These are phyloP conservation scores for Cercospora sp. DNA, from an alignment of 2,329 filamentous ascomycete genomes.

Conservation along the genomic window DNA sequence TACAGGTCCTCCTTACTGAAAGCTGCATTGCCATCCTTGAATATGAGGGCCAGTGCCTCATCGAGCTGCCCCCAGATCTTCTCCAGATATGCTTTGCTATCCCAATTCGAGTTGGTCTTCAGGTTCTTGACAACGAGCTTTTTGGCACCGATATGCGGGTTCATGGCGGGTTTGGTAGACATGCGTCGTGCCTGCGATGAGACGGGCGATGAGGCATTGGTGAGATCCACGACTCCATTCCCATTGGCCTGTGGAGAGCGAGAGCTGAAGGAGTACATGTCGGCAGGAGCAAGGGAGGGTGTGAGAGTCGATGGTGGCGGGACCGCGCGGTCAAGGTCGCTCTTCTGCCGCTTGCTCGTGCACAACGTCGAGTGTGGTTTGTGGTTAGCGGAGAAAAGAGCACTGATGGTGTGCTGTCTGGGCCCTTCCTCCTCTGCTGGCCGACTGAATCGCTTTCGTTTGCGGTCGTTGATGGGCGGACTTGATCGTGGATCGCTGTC, in stretches of 20 bases:
- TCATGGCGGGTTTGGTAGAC: constrained; percentile 52
- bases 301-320: constrained; percentile 26
- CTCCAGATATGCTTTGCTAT: constrained; percentile 75
- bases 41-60: constrained; percentile 70
- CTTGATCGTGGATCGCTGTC: constrained; percentile 30
- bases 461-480: constrained; percentile 9
- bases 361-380: constrained; percentile 23
- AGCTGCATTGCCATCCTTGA: constrained; percentile 59
- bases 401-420: constrained; percentile 47
- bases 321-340: constrained; percentile 25
- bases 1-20: constrained; percentile 86
- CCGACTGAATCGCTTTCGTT: constrained; percentile 10
- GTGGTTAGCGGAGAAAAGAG: constrained; percentile 44
- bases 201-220: constrained; percentile 40
- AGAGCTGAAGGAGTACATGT: constrained; percentile 57
- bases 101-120: constrained; percentile 61
- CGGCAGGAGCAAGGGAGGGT: constrained; percentile 40
- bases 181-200: constrained; percentile 30
- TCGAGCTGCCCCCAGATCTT: constrained; percentile 74
- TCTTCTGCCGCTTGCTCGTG: constrained; percentile 45
- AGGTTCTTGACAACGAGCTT: constrained; percentile 95
- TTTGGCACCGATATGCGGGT: constrained; percentile 74
- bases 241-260: constrained; percentile 40
- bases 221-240: constrained; percentile 46
- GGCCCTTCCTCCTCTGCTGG: constrained; percentile 24